These are phyloP conservation scores for Grifola frondosa DNA, from an alignment of 1,284 basidiomycete genomes.

Conservation along the genomic window DNA sequence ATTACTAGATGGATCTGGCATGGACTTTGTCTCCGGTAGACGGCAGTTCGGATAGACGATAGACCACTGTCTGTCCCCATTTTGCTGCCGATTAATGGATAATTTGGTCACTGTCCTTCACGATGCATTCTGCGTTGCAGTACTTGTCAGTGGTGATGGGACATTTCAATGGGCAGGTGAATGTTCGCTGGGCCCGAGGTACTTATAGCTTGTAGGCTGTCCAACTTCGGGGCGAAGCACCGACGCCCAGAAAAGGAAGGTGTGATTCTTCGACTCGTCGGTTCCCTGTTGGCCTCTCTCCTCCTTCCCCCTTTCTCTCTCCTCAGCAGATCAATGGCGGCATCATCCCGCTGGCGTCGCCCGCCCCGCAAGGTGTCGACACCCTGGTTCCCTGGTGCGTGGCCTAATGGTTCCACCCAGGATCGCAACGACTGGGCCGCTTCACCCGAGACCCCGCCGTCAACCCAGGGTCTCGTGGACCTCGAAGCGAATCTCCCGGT, in stretches of 20 bases:
- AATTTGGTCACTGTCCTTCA: no score
- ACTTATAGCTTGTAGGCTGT: no score
- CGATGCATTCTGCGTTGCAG: no score
- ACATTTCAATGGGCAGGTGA: no score
- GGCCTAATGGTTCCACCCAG: slow-evolving; percentile 26
- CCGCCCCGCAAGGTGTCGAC: slow-evolving; percentile 20
- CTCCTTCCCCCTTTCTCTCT: slow-evolving; percentile 4
- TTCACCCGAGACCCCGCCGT: slow-evolving; percentile 11
- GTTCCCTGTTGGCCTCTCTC: background rate
- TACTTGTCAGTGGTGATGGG: no score
- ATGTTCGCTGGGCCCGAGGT: no score
- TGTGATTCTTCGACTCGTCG: slow-evolving; percentile 10
- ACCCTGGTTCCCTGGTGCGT: slow-evolving; percentile 30
- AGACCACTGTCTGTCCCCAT: no score
- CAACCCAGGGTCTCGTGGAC: slow-evolving; percentile 2
- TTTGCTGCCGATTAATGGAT: no score
- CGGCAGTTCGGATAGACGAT: background rate
- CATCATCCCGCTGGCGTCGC: slow-evolving; percentile 16
- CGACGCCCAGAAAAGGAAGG: slow-evolving; percentile 13
- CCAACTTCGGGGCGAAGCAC: slow-evolving; percentile 12
- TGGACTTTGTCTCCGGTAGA: no score
- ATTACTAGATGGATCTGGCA: no score
- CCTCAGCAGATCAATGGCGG: slow-evolving; percentile 18
- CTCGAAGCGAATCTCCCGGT: background rate
- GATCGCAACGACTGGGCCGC: slow-evolving; percentile 12